These are phyloP conservation scores for Acanthamoeba healyi DNA, from an alignment of 208 protist species.

Conservation along the genomic window DNA sequence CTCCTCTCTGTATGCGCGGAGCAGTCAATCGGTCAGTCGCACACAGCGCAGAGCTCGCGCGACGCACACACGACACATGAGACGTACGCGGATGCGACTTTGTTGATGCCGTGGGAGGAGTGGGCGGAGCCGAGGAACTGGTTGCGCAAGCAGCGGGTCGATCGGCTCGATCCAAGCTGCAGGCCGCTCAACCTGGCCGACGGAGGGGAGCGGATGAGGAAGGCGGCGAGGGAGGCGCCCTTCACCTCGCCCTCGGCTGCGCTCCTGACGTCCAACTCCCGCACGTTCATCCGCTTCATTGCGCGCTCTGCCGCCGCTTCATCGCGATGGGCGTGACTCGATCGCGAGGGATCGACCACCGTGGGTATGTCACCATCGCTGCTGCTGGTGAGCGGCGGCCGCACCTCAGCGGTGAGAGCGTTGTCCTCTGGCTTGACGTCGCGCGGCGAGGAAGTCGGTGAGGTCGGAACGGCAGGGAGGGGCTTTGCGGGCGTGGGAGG, in stretches of 20 bases:
- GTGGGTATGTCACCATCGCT: too few relatives aligned
- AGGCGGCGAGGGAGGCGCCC: slow-evolving; percentile 11
- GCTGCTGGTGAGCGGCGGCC: too few relatives aligned
- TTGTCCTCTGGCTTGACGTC: too few relatives aligned
- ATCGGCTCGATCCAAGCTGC: not conserved
- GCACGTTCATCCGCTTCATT: slow-evolving; percentile 2
- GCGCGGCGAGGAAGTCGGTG: too few relatives aligned
- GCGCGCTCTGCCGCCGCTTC: not conserved
- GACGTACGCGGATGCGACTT: not conserved
- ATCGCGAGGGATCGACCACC: too few relatives aligned
- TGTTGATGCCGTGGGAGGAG: not conserved
- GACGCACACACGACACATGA: too few relatives aligned
- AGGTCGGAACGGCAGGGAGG: too few relatives aligned
- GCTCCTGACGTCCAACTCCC: not conserved
- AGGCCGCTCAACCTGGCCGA: slow-evolving; percentile 20
- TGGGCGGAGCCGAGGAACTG: not conserved
- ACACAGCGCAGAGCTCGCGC: too few relatives aligned
- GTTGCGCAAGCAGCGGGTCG: not conserved
- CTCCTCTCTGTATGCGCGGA: not conserved
- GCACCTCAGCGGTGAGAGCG: too few relatives aligned
- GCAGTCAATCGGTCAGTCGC: not conserved
- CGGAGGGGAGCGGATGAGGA: not conserved
- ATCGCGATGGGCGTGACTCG: too few relatives aligned
- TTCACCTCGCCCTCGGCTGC: not conserved
- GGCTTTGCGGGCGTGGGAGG: too few relatives aligned